Conservation (phyloP, 2,329 filamentous ascomycete species). For the Arthrobotrys sphaeroides region DNA sequence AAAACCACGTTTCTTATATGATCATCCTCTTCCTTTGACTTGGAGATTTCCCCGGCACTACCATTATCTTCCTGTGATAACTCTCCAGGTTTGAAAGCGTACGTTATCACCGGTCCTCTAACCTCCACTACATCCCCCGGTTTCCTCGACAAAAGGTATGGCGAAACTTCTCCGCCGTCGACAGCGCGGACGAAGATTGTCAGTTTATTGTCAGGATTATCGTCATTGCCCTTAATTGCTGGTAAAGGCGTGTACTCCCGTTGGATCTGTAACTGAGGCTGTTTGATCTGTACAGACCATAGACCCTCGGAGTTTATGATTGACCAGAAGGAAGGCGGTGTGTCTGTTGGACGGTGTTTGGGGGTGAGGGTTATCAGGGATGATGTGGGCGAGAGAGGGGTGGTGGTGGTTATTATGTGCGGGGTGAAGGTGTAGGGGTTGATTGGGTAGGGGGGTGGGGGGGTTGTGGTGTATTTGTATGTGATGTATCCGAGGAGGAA, state of each 20-base stretch:
- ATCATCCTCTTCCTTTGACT: constrained; percentile 61
- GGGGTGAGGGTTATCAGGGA: constrained; percentile 72
- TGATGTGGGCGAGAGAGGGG: constrained; percentile 70
- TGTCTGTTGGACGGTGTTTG: constrained; percentile 57
- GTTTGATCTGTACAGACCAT: constrained; percentile 92
- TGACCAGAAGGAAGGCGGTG: constrained; percentile 28
- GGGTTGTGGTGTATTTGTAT: constrained; percentile 25
- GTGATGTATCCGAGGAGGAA: constrained; percentile 65
- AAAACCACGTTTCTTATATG: constrained; percentile 74
- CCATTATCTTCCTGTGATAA: no score
- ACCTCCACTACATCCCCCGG: constrained; percentile 75
- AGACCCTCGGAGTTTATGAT: constrained; percentile 66
- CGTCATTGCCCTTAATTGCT: constrained; percentile 59
- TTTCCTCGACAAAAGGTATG: constrained; percentile 75
- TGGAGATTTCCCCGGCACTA: no score
- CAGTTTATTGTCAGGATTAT: constrained; percentile 61
- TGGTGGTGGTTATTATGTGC: constrained; percentile 71
- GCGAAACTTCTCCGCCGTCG: constrained; percentile 82
- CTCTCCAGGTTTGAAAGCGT: constrained; percentile 64
- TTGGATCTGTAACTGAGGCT: constrained; percentile 91
- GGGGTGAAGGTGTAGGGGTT: constrained; percentile 71
- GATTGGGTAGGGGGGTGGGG: constrained; percentile 64
- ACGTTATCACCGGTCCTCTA: constrained; percentile 80
- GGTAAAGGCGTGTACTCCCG: constrained; percentile 91
- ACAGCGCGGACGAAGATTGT: constrained; percentile 80